A percentile compares a stretch with the other conserved stretches of the same genome.
Evolutionary conservation across 441 rosid genomes (phyloP).

Genomic region (Corymbia citriodora): DNA sequence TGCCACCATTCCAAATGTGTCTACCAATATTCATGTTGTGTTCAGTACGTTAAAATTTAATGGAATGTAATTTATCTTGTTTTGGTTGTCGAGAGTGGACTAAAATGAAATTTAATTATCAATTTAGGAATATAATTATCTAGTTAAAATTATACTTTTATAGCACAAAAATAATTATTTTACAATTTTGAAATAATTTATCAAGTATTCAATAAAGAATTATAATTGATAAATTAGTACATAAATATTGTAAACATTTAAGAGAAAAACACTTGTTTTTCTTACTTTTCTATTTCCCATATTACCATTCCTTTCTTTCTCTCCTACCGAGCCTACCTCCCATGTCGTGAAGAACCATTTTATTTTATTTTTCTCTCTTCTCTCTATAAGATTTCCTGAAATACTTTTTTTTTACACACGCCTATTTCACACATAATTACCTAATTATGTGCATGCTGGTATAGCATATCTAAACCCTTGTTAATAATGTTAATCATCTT

Average conservation of each 20-base stretch:
- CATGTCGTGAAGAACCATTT: neutral
- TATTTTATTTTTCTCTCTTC: neutral
- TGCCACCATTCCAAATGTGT: too few relatives aligned
- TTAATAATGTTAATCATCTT: neutral
- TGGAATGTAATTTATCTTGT: too few relatives aligned
- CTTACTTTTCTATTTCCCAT: neutral
- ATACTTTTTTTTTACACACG: neutral
- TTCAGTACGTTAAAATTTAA: too few relatives aligned
- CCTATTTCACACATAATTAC: neutral
- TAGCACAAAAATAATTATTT: too few relatives aligned
- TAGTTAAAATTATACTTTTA: too few relatives aligned
- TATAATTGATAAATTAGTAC: neutral
- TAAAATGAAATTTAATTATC: too few relatives aligned
- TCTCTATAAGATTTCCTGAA: neutral
- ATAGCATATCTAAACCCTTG: neutral
- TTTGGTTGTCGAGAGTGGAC: too few relatives aligned
- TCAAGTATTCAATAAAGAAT: too few relatives aligned
- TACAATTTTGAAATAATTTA: too few relatives aligned
- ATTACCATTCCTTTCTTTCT: neutral
- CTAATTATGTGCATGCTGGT: neutral
- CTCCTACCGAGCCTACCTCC: neutral
- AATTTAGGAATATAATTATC: too few relatives aligned
- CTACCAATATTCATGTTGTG: too few relatives aligned
- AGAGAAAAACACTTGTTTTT: neutral
- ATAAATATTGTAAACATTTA: neutral